phyloP scores from a whole-genome alignment of 805 yeast species.

The Grigorovia humatica region DNA sequence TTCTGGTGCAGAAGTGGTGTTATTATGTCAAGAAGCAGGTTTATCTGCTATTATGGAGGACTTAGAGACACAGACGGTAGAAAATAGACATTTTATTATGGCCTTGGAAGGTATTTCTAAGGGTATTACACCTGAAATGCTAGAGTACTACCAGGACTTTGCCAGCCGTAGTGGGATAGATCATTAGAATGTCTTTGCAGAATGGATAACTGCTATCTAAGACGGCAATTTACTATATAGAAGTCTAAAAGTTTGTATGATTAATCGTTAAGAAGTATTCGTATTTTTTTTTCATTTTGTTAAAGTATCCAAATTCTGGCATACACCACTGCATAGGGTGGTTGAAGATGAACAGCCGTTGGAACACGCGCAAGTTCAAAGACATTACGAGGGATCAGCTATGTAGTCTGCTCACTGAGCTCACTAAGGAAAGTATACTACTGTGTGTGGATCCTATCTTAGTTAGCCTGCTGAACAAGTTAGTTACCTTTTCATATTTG shows the following conservation, averaged over 20 bases:
- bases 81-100: constrained; percentile 55
- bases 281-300: too few relatives aligned
- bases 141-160: constrained; percentile 54
- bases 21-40: constrained; percentile 92
- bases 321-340: background rate
- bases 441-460: constrained; percentile 18
- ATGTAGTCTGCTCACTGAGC: constrained; percentile 9
- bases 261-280: background rate
- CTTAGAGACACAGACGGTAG: constrained; percentile 41
- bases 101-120: constrained; percentile 60
- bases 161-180: constrained; percentile 32
- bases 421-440: constrained; percentile 11
- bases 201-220: background rate
- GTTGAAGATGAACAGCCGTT: constrained; percentile 12
- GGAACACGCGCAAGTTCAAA: constrained; percentile 22
- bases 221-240: too few relatives aligned
- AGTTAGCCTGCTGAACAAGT: constrained; percentile 13
- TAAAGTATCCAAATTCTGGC: background rate
- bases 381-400: constrained; percentile 9
- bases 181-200: background rate
- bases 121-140: constrained; percentile 81
- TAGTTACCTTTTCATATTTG: constrained; percentile 21
- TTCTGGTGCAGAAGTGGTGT: constrained; percentile 92
- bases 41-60: constrained; percentile 85
- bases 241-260: background rate